Evolutionary conservation across 106 monocot species (phyloP).

Genomic region (Xerophyta viscosa): DNA sequence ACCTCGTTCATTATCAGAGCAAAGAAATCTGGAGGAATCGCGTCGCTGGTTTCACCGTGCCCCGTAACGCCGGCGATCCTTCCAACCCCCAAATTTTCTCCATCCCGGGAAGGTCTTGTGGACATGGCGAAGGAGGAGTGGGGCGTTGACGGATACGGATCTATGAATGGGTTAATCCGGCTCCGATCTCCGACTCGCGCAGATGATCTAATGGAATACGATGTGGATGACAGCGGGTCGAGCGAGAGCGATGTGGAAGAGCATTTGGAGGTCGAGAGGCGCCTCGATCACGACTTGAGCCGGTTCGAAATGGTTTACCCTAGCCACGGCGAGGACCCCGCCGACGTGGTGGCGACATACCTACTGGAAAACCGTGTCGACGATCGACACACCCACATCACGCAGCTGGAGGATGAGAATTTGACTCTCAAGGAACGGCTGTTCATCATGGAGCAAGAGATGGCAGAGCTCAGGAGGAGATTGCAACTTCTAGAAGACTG

Average conservation of each 20-base stretch:
- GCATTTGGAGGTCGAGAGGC: conserved; percentile 65
- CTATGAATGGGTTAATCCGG: conserved; percentile 92
- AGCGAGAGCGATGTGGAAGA: conserved; percentile 63
- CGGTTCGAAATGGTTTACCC: conserved; percentile 46
- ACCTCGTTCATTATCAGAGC: conserved; percentile 94
- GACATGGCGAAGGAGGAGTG: conserved; percentile 99
- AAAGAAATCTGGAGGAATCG: conserved; percentile 88
- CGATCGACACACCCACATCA: conserved; percentile 61
- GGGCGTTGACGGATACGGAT: conserved; percentile 96
- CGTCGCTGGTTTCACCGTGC: conserved; percentile 76
- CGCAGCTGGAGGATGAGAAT: conserved; percentile 84
- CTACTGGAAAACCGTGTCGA: conserved; percentile 52
- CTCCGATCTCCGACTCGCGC: conserved; percentile 33
- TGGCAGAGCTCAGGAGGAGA: conserved; percentile 57
- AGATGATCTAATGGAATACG: conserved; percentile 1
- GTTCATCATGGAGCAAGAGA: conserved; percentile 80
- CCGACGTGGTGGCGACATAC: conserved; percentile 16
- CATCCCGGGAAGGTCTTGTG: conserved; percentile 62
- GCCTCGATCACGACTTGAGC: conserved; percentile 38
- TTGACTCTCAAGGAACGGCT: conserved; percentile 75
- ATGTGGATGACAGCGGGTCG: conserved; percentile 11
- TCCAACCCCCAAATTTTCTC: conserved; percentile 84
- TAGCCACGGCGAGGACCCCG: conserved; percentile 8
- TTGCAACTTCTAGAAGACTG: conserved; percentile 26
- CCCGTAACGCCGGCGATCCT: conserved; percentile 92